phyloP scores from a whole-genome alignment of 2,329 filamentous ascomycete species.

The Verticillium klebahnii region DNA sequence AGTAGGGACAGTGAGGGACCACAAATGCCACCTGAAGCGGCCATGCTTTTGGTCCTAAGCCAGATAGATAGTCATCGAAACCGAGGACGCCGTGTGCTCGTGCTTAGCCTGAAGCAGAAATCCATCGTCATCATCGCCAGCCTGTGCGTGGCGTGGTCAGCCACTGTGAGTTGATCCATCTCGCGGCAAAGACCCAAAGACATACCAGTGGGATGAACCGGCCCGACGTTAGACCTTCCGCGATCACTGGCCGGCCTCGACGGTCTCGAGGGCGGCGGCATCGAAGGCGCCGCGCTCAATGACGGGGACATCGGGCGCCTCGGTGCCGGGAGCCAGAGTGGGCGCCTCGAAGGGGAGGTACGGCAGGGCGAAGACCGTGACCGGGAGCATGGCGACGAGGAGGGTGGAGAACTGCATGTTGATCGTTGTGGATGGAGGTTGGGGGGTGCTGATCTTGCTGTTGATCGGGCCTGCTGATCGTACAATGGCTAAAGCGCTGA shows the following conservation, averaged over 20 bases:
- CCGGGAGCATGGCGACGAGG: constrained; percentile 14
- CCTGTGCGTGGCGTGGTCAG: background rate
- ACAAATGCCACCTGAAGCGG: background rate
- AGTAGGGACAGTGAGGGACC: background rate
- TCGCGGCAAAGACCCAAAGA: background rate
- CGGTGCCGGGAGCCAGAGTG: constrained; percentile 9
- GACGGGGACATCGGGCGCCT: constrained; percentile 7
- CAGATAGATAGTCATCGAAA: background rate
- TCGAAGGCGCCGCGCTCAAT: constrained; percentile 6
- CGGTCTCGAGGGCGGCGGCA: background rate
- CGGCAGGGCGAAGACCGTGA: constrained; percentile 14
- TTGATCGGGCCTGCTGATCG: background rate
- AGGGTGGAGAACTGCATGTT: constrained; percentile 18
- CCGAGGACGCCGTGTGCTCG: background rate
- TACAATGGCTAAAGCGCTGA: background rate
- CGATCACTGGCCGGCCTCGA: constrained; percentile 1
- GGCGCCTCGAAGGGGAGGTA: constrained; percentile 11
- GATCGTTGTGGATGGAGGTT: background rate
- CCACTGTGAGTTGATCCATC: no score
- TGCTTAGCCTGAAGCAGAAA: background rate
- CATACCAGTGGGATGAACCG: constrained; percentile 12
- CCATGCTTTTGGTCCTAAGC: background rate
- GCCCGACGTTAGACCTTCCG: background rate
- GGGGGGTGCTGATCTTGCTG: background rate
- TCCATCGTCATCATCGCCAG: background rate